Conservation (phyloP, 2,329 filamentous ascomycete species). For the Fusarium dlaminii region DNA sequence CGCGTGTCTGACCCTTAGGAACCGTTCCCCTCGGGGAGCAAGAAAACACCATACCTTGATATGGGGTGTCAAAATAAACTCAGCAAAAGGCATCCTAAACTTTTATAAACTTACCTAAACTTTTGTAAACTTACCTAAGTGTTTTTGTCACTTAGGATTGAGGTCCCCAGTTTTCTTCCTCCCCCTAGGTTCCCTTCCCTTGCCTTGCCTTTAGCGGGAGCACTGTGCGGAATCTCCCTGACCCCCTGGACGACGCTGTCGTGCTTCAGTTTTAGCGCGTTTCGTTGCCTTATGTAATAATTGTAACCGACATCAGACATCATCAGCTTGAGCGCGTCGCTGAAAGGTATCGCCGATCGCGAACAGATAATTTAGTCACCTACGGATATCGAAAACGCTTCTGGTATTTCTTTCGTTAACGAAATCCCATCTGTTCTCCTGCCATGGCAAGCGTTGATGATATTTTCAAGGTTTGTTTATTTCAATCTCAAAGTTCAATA, state of each 20-base stretch:
- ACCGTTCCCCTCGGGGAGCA: too few species aligned
- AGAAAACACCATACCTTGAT: too few species aligned
- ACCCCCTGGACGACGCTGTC: not conserved
- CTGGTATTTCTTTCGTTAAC: not conserved
- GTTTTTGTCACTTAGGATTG: too few species aligned
- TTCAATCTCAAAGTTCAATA: not conserved
- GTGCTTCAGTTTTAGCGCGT: constrained; percentile 8
- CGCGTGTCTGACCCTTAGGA: not conserved
- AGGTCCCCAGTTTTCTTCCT: too few species aligned
- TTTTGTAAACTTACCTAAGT: too few species aligned
- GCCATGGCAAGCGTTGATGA: constrained; percentile 68
- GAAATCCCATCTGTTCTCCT: not conserved
- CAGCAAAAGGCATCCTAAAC: too few species aligned
- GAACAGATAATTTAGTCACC: not conserved
- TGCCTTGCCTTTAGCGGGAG: not conserved
- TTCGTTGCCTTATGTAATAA: constrained; percentile 15
- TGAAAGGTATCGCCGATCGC: constrained; percentile 18
- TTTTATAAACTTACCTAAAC: too few species aligned
- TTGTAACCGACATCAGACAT: constrained; percentile 15
- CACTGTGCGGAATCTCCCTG: constrained; percentile 11
- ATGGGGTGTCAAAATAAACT: too few species aligned
- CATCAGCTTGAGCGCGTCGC: constrained; percentile 19
- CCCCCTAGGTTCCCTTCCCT: not conserved
- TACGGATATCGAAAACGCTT: not conserved
- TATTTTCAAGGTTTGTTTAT: constrained; percentile 60